Evolutionary conservation across 768 basidiomycete genomes (phyloP).

Genomic region (Suillus paluster): DNA sequence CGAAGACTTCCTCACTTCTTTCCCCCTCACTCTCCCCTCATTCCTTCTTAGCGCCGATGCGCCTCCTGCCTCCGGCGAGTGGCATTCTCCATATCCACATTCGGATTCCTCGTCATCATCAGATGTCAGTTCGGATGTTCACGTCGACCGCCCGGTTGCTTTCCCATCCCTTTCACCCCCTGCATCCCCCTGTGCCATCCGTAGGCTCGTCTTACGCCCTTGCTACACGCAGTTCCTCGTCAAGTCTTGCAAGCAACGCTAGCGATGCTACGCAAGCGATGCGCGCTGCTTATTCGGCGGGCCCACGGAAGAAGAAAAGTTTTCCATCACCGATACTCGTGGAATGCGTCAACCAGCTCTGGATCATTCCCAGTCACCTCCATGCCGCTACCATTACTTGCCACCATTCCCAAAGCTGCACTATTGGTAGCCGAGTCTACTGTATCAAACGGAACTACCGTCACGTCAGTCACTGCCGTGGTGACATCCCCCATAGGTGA

Average conservation of each 20-base stretch:
- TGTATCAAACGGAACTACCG: constrained; percentile 7
- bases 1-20: constrained; percentile 54
- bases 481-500: background rate
- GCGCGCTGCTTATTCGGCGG: constrained; percentile 37
- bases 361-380: constrained; percentile 26
- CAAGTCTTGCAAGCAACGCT: constrained; percentile 29
- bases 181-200: constrained; percentile 33
- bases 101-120: constrained; percentile 35
- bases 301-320: constrained; percentile 39
- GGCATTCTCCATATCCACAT: constrained; percentile 29
- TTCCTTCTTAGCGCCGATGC: constrained; percentile 37
- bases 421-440: constrained; percentile 10
- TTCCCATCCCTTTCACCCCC: constrained; percentile 29
- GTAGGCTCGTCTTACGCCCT: constrained; percentile 32
- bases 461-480: constrained; percentile 5
- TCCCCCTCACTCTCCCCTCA: constrained; percentile 61
- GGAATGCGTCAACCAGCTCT: constrained; percentile 31
- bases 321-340: constrained; percentile 34
- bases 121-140: constrained; percentile 28
- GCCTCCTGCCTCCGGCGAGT: constrained; percentile 25
- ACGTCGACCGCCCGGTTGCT: constrained; percentile 9
- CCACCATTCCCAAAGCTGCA: constrained; percentile 24
- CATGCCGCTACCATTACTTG: background rate
- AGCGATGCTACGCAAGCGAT: constrained; percentile 29
- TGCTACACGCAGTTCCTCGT: constrained; percentile 32